phyloP scores from a whole-genome alignment of 208 protist species.

The Leishmania martiniquensis region DNA sequence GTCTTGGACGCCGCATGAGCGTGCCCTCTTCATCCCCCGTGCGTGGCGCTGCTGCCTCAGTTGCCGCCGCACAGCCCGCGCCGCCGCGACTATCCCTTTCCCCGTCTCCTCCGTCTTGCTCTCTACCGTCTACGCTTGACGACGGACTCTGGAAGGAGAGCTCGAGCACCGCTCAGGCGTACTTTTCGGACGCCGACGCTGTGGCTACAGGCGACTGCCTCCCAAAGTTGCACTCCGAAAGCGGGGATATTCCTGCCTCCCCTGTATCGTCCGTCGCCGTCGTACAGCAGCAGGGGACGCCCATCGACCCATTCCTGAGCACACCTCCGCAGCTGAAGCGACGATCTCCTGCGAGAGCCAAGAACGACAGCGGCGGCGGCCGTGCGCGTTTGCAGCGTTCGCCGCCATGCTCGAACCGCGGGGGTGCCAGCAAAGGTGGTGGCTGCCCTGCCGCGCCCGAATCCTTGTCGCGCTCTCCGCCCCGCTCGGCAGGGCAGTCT shows the following conservation, averaged over 20 bases:
- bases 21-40: not conserved
- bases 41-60: not conserved
- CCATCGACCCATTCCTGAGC: conserved; percentile 34
- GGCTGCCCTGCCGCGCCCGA: not conserved
- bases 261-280: not conserved
- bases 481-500: not conserved
- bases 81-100: not conserved
- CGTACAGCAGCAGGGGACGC: conserved; percentile 13
- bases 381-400: not conserved
- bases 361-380: conserved; percentile 1
- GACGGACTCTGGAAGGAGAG: conserved; percentile 32
- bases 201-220: not conserved
- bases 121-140: conserved; percentile 33
- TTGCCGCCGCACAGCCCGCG: not conserved
- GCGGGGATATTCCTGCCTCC: not conserved
- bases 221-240: not conserved
- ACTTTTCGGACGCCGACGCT: conserved; percentile 9
- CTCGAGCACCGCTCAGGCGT: not conserved
- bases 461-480: not conserved
- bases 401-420: not conserved
- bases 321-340: conserved; percentile 22
- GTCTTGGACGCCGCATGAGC: not conserved
- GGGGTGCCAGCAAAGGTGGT: not conserved
- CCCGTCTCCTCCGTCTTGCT: not conserved
- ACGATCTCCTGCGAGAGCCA: not conserved